Percentiles rank a stretch among this genome's conserved stretches.
phyloP scores from a whole-genome alignment of 495 filamentous ascomycete genomes.

The Clavariopsis aquatica region DNA sequence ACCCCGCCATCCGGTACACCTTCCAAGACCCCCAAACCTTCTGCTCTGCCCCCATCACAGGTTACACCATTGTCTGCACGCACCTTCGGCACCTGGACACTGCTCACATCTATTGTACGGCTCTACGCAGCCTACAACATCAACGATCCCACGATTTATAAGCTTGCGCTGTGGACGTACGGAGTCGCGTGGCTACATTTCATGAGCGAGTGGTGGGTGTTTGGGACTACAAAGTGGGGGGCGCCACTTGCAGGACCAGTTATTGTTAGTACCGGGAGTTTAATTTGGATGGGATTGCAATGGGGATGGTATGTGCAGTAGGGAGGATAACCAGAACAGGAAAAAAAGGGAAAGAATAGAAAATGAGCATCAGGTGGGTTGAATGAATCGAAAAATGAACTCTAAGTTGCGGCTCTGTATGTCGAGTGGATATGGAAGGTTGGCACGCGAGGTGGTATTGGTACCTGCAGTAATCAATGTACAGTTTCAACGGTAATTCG shows the following conservation, averaged over 20 bases:
- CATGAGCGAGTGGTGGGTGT: conserved; percentile 73
- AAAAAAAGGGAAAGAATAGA: background rate
- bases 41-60: conserved; percentile 40
- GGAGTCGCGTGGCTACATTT: conserved; percentile 80
- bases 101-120: conserved; percentile 72
- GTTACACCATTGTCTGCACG: conserved; percentile 75
- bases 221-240: conserved; percentile 69
- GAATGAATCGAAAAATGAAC: background rate
- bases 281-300: conserved; percentile 82
- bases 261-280: conserved; percentile 65
- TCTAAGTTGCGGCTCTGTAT: background rate
- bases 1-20: conserved; percentile 49
- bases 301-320: conserved; percentile 61
- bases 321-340: too few species aligned
- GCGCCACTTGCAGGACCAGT: conserved; percentile 71
- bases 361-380: background rate
- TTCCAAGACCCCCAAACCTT: conserved; percentile 39
- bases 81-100: conserved; percentile 90
- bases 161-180: conserved; percentile 78
- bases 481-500: background rate
- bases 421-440: background rate
- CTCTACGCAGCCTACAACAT: conserved; percentile 87
- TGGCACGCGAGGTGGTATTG: conserved; percentile 6
- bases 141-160: conserved; percentile 66
- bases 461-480: background rate